phyloP scores from a whole-genome alignment of 768 basidiomycete species.

The Pisolithus microcarpus region DNA sequence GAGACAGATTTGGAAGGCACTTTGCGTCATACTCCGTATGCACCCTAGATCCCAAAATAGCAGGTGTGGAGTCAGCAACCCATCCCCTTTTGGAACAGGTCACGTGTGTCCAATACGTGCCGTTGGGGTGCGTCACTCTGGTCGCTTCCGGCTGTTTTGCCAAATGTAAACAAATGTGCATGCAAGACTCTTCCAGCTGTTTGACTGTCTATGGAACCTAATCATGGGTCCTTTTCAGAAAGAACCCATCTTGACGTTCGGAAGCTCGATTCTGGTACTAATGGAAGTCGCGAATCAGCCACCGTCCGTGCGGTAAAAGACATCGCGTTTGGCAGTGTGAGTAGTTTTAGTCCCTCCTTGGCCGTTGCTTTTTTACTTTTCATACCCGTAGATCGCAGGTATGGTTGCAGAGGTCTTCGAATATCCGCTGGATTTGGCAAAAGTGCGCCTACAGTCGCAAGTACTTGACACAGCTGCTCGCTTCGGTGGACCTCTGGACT shows the following conservation, averaged over 20 bases:
- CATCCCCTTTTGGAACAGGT: not conserved
- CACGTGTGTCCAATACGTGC: not conserved
- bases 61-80: not conserved
- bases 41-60: not conserved
- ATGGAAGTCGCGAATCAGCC: not conserved
- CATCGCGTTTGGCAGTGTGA: slow-evolving; percentile 43
- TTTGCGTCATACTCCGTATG: not conserved
- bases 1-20: not conserved
- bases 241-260: not conserved
- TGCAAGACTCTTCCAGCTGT: too few relatives aligned
- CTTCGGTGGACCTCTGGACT: slow-evolving; percentile 55
- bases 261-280: not conserved
- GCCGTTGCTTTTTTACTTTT: not conserved
- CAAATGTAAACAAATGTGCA: too few relatives aligned
- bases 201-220: slow-evolving; percentile 9
- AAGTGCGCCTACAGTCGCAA: slow-evolving; percentile 86
- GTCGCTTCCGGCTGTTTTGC: too few relatives aligned
- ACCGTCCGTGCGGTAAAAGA: slow-evolving; percentile 33
- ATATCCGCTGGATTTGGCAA: slow-evolving; percentile 89
- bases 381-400: slow-evolving; percentile 53
- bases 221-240: slow-evolving; percentile 9
- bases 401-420: slow-evolving; percentile 85
- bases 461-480: slow-evolving; percentile 59
- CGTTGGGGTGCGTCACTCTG: too few relatives aligned
- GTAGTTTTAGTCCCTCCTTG: slow-evolving; percentile 8